Evolutionary conservation across 208 protist genomes (phyloP).

Genomic region (Spongospora subterranea): DNA sequence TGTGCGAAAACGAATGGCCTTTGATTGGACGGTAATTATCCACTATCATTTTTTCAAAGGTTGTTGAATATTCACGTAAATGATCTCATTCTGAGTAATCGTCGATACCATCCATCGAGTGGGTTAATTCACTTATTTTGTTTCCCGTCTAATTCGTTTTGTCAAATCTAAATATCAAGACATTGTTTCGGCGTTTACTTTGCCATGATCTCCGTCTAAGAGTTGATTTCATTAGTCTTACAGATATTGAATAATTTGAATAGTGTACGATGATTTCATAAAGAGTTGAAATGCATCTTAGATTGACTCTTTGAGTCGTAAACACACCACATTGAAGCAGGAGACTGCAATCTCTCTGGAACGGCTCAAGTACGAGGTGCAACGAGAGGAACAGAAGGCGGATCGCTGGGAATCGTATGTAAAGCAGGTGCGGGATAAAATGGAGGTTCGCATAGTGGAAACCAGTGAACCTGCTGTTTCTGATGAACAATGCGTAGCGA

Average conservation of each 20-base stretch:
- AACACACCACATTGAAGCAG: background rate
- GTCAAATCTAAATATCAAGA: too few relatives aligned
- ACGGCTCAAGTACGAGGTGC: background rate
- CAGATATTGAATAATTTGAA: too few relatives aligned
- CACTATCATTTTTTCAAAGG: too few relatives aligned
- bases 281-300: background rate
- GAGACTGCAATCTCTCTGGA: background rate
- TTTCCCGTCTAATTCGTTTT: too few relatives aligned
- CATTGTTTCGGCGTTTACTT: too few relatives aligned
- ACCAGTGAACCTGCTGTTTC: background rate
- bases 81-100: too few relatives aligned
- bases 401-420: background rate
- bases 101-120: too few relatives aligned
- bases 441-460: background rate
- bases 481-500: background rate
- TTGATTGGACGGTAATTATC: background rate
- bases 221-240: too few relatives aligned
- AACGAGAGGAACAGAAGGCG: background rate
- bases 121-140: too few relatives aligned
- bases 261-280: background rate
- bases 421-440: background rate
- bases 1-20: background rate
- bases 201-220: too few relatives aligned
- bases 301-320: background rate
- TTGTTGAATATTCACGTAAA: too few relatives aligned